phyloP scores from a whole-genome alignment of 768 basidiomycete species.

The Suillus fuscotomentosus region DNA sequence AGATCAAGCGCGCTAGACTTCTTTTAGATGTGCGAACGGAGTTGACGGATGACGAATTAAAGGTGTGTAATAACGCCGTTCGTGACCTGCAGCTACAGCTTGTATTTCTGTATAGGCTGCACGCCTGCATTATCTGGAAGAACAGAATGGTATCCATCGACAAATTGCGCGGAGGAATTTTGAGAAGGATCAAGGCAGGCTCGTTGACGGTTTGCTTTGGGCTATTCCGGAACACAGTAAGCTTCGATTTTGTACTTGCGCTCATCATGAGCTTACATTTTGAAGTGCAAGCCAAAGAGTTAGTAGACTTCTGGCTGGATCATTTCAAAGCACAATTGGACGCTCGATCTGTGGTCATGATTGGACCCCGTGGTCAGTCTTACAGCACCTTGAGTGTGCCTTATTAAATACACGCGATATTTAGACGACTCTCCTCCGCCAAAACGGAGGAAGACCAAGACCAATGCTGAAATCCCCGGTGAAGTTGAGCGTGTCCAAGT shows the following conservation, averaged over 20 bases:
- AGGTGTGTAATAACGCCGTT: conserved; percentile 38
- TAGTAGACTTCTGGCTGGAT: conserved; percentile 73
- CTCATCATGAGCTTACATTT: conserved; percentile 6
- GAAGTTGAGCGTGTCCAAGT: neutral
- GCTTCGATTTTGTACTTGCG: conserved; percentile 18
- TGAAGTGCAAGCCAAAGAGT: conserved; percentile 62
- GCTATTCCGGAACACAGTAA: conserved; percentile 63
- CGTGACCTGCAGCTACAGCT: conserved; percentile 1
- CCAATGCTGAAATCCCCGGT: conserved; percentile 1
- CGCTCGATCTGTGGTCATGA: conserved; percentile 42
- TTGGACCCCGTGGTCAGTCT: conserved; percentile 7
- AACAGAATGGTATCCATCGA: conserved; percentile 53
- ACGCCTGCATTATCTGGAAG: conserved; percentile 64
- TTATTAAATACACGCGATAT: neutral
- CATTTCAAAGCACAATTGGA: conserved; percentile 72
- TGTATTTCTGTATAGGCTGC: conserved; percentile 41
- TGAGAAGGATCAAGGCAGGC: conserved; percentile 52
- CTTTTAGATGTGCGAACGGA: conserved; percentile 75
- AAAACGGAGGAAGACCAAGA: conserved; percentile 47
- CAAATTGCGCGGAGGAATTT: conserved; percentile 50
- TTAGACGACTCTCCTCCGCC: conserved; percentile 38
- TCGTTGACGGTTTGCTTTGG: conserved; percentile 67
- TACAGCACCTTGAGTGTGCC: neutral
- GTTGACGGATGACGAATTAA: conserved; percentile 79
- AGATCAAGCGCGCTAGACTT: conserved; percentile 50